phyloP scores from a whole-genome alignment of 2,329 filamentous ascomycete species.

The Lanzia echinophila region DNA sequence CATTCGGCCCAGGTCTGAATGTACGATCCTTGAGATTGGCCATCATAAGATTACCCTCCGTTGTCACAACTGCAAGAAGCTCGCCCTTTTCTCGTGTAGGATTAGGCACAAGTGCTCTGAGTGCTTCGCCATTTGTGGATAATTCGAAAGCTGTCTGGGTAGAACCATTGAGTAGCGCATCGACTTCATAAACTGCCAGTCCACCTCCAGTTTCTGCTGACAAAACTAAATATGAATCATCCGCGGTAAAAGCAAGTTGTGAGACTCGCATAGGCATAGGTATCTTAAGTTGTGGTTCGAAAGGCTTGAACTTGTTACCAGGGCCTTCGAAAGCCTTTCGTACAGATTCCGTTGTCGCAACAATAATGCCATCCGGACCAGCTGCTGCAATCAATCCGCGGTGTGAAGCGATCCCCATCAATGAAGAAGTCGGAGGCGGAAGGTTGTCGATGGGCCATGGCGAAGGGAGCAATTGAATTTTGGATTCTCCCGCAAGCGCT shows the following conservation, averaged over 20 bases:
- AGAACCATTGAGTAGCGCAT: constrained; percentile 58
- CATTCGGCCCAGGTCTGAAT: constrained; percentile 52
- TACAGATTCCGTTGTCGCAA: constrained; percentile 71
- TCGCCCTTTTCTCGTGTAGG: constrained; percentile 67
- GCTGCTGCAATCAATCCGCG: constrained; percentile 82
- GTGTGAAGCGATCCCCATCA: constrained; percentile 74
- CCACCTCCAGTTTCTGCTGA: constrained; percentile 77
- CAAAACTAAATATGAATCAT: constrained; percentile 77
- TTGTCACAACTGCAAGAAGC: constrained; percentile 74
- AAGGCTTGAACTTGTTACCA: constrained; percentile 58
- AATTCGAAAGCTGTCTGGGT: constrained; percentile 68
- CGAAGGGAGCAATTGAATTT: constrained; percentile 69
- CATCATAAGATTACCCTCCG: constrained; percentile 73
- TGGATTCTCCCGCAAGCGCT: constrained; percentile 71
- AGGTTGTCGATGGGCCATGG: constrained; percentile 61
- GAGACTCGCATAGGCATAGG: constrained; percentile 70
- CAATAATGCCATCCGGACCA: constrained; percentile 68
- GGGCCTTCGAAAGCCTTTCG: constrained; percentile 64
- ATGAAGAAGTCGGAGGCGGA: constrained; percentile 70
- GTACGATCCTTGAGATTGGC: constrained; percentile 67
- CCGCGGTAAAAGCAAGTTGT: constrained; percentile 85
- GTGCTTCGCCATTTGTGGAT: constrained; percentile 63
- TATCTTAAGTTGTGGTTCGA: constrained; percentile 67
- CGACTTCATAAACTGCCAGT: constrained; percentile 74
- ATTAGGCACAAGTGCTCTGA: constrained; percentile 74